Conservation (phyloP, 495 filamentous ascomycete genomes). For the Penicillium arizonense region DNA sequence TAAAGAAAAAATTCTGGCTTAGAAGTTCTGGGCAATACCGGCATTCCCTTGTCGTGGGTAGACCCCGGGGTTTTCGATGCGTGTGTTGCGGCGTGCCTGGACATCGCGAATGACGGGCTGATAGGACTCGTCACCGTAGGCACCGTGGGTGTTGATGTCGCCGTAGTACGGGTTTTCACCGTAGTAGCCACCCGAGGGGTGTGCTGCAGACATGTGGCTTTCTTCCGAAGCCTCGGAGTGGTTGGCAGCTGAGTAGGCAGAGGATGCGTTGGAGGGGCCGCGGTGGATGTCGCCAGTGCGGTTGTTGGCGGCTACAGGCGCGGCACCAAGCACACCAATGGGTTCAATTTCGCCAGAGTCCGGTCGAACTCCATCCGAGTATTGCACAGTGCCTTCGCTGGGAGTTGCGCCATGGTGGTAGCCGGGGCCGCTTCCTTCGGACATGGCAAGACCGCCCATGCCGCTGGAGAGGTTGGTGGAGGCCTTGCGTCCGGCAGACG, state of each 20-base stretch:
- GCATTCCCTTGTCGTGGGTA: conserved; percentile 87
- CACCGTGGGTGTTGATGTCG: conserved; percentile 52
- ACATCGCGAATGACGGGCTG: conserved; percentile 94
- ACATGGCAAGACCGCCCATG: conserved; percentile 68
- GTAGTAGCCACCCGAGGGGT: conserved; percentile 48
- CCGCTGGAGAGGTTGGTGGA: conserved; percentile 86
- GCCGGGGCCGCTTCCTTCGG: conserved; percentile 60
- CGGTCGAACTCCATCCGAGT: conserved; percentile 64
- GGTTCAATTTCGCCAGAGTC: conserved; percentile 70
- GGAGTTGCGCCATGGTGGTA: conserved; percentile 65
- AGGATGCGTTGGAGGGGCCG: conserved; percentile 94
- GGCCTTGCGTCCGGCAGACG: conserved; percentile 74
- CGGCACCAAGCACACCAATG: conserved; percentile 70
- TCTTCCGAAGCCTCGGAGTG: conserved; percentile 84
- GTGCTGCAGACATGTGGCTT: conserved; percentile 52
- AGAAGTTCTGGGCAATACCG: conserved; percentile 99
- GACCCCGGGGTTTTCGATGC: conserved; percentile 84
- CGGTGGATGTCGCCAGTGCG: conserved; percentile 69
- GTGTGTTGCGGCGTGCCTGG: conserved; percentile 83
- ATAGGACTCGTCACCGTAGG: conserved; percentile 56
- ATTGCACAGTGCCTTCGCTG: conserved; percentile 59
- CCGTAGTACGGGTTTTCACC: conserved; percentile 55
- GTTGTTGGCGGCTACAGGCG: conserved; percentile 62
- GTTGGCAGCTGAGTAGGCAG: conserved; percentile 82
- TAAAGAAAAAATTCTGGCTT: conserved; percentile 20